Evolutionary conservation across 176 grass and related monocot species (phyloP), one percentile per base, ranked within the genome.

Genomic region (Alopecurus myosuroides): DNA sequence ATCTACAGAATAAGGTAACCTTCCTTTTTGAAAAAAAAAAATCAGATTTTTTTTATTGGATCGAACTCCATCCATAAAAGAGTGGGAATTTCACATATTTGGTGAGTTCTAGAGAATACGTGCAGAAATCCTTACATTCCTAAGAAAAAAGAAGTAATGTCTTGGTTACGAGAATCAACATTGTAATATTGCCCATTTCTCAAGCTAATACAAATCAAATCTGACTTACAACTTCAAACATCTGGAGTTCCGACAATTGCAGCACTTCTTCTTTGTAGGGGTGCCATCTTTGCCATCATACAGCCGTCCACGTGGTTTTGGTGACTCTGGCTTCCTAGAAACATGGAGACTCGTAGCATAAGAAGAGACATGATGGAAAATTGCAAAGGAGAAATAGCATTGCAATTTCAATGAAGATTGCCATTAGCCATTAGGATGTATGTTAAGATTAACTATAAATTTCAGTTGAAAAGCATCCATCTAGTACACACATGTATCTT

Each of bases 241-340:
- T 91, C 77, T 96, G 41, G 97, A 99, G 76, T 99, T 82, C 79
- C 79, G 89, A 83, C 97, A 99, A 74, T 99, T 99, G 97, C 97
- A 99, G 71, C 87, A 92, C 84, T 96, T 99, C 75, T 99, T 99
- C 85, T 87, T 90, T 10, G 91, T 89, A 15, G 93, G 93, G 25
- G 93, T 96, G 53, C 86, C 86, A 81, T 92, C 91, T 94, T 98
- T 95, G 15, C 66, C 82, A 74, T 98, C 96, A 77, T 75, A 87
- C 11, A 72, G 70, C 28, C 79, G 86, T 57, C 70, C 34, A 13
- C 88, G 88, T 22, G 86, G 86, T 30, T 96, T 96, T 3, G 91
- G 97, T 15, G 93, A 96, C 81, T 96, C 88, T 69, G 85, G 91
- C 76, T 91, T 99, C 83, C 97, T 99, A 84, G 51, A 89, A 41